These are phyloP conservation scores for Teunomyces kruisii DNA, from an alignment of 805 yeast species.

Conservation along the genomic window DNA sequence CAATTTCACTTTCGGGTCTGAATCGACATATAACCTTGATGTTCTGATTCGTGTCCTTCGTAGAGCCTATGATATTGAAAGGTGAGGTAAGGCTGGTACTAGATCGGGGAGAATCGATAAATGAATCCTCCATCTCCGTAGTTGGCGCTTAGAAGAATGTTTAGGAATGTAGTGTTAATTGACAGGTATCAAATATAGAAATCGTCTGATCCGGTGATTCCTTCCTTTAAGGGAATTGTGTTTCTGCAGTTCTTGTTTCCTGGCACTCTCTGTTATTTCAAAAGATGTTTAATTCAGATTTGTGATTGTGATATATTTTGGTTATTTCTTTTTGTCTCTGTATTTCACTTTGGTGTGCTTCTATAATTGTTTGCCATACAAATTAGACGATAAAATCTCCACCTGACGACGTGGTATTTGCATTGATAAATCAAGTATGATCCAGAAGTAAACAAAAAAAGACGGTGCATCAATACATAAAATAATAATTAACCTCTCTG, in stretches of 20 bases:
- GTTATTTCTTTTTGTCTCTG: too few relatives aligned
- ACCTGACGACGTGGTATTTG: background rate
- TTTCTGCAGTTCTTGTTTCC: too few relatives aligned
- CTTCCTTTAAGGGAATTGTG: too few relatives aligned
- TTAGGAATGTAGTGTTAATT: background rate
- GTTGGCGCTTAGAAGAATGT: background rate
- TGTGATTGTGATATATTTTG: too few relatives aligned
- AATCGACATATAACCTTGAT: slow-evolving; percentile 73
- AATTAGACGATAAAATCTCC: background rate
- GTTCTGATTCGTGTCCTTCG: slow-evolving; percentile 17
- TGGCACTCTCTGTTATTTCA: too few relatives aligned
- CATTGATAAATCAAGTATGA: background rate
- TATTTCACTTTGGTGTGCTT: too few relatives aligned
- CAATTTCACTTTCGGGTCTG: slow-evolving; percentile 53
- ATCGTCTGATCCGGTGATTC: background rate
- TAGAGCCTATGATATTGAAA: background rate
- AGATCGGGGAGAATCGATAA: background rate
- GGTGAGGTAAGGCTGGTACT: background rate
- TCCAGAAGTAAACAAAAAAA: background rate
- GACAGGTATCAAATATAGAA: background rate
- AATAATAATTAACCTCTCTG: background rate
- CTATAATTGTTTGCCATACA: background rate
- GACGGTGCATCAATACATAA: background rate
- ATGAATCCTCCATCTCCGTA: background rate
- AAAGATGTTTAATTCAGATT: too few relatives aligned